Conservation (phyloP, 2,329 filamentous ascomycete genomes). For the Macrophomina tecta region DNA sequence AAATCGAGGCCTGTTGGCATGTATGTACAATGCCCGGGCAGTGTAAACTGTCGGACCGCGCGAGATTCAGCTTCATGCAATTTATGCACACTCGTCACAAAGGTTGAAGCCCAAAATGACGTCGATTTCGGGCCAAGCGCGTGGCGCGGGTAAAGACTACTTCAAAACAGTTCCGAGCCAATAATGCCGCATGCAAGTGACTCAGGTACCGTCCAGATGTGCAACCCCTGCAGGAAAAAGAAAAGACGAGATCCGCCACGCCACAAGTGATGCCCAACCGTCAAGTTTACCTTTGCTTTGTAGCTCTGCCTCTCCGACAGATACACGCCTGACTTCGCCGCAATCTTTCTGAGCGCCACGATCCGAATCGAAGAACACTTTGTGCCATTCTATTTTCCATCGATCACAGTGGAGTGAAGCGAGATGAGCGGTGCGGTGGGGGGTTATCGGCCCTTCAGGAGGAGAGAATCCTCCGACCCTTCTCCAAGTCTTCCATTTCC, state of each 20-base stretch:
- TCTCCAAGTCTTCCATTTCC: slow-evolving; percentile 55
- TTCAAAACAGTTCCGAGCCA: not conserved
- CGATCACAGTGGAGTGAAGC: too few relatives aligned
- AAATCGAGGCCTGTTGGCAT: too few relatives aligned
- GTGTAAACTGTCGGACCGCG: not conserved
- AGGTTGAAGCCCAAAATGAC: not conserved
- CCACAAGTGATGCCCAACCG: too few relatives aligned
- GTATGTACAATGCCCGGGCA: not conserved
- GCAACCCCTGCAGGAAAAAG: not conserved
- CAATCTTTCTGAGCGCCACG: too few relatives aligned
- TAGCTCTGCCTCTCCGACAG: too few relatives aligned
- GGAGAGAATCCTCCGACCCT: slow-evolving; percentile 41
- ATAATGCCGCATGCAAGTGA: not conserved
- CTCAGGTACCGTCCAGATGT: not conserved
- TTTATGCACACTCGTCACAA: not conserved
- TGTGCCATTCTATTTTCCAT: not conserved
- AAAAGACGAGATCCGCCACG: not conserved
- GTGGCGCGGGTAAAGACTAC: not conserved
- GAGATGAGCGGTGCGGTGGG: too few relatives aligned
- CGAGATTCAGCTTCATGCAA: not conserved
- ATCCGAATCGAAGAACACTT: too few relatives aligned
- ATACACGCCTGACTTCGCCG: too few relatives aligned
- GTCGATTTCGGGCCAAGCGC: not conserved
- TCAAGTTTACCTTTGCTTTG: too few relatives aligned
- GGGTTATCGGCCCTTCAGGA: not conserved